Conservation (phyloP, 2,329 filamentous ascomycete genomes). For the Blastomyces silverae region DNA sequence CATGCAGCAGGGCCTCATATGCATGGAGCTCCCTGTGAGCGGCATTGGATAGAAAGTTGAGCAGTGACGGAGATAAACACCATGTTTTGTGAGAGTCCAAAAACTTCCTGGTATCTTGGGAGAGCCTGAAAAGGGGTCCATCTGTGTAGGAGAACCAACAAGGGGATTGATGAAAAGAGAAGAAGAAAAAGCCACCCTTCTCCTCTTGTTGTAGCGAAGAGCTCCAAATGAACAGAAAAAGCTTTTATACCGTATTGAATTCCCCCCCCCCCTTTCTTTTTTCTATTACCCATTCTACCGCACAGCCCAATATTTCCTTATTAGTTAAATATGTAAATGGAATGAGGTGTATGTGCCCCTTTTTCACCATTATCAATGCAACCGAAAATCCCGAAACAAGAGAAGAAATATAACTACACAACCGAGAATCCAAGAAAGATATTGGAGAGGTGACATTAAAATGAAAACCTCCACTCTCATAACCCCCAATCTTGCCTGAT, state of each 20-base stretch:
- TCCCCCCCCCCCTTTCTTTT: not conserved
- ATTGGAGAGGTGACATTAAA: not conserved
- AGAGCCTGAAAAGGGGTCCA: not conserved
- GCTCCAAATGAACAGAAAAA: not conserved
- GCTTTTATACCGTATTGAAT: not conserved
- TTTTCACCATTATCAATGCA: not conserved
- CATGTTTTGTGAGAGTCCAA: not conserved
- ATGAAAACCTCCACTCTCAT: not conserved
- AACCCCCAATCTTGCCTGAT: not conserved
- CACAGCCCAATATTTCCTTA: not conserved
- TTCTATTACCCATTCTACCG: not conserved
- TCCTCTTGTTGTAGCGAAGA: not conserved
- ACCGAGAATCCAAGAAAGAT: not conserved
- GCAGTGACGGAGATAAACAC: not conserved
- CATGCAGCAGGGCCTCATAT: not conserved
- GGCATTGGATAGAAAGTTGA: not conserved
- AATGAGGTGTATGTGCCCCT: not conserved
- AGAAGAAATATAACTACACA: not conserved
- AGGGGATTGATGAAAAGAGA: not conserved
- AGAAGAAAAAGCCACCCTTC: not conserved
- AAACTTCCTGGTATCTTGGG: not conserved
- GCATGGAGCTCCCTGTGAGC: no score
- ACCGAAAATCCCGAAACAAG: not conserved
- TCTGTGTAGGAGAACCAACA: no score
- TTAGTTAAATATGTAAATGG: not conserved